These are phyloP conservation scores for Cucumis melo DNA, from an alignment of 306 rosid genomes.

Conservation along the genomic window DNA sequence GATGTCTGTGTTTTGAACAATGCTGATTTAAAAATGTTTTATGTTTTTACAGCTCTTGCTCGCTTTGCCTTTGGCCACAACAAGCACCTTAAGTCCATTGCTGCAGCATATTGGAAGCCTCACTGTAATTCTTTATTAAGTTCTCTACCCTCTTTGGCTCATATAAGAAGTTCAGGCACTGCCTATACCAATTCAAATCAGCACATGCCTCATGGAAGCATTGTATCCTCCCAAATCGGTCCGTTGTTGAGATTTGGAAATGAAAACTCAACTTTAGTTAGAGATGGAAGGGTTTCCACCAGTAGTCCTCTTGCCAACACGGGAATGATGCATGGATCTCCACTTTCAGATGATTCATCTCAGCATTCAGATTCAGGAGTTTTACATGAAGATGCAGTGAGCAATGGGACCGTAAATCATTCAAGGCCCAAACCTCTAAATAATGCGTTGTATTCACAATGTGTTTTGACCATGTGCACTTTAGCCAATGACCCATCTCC, in stretches of 20 bases:
- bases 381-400: conserved; percentile 56
- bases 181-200: conserved; percentile 38
- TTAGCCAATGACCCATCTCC: conserved; percentile 98
- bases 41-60: conserved; percentile 48
- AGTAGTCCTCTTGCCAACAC: conserved; percentile 80
- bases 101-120: conserved; percentile 89
- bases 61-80: conserved; percentile 97
- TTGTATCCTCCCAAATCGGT: conserved; percentile 76
- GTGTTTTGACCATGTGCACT: conserved; percentile 80
- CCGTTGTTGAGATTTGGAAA: conserved; percentile 62
- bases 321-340: conserved; percentile 91
- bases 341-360: conserved; percentile 78
- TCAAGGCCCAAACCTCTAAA: conserved; percentile 54
- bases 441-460: conserved; percentile 57
- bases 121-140: conserved; percentile 62
- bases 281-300: conserved; percentile 73
- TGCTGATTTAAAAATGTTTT: neutral
- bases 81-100: conserved; percentile 82
- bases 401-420: conserved; percentile 67
- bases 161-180: conserved; percentile 42
- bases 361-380: conserved; percentile 96
- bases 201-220: conserved; percentile 41
- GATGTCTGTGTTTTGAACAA: neutral
- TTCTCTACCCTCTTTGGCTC: conserved; percentile 70
- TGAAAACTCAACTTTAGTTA: conserved; percentile 44